phyloP scores from a whole-genome alignment of 208 protist genomes.

The Trichomonas vaginalis region DNA sequence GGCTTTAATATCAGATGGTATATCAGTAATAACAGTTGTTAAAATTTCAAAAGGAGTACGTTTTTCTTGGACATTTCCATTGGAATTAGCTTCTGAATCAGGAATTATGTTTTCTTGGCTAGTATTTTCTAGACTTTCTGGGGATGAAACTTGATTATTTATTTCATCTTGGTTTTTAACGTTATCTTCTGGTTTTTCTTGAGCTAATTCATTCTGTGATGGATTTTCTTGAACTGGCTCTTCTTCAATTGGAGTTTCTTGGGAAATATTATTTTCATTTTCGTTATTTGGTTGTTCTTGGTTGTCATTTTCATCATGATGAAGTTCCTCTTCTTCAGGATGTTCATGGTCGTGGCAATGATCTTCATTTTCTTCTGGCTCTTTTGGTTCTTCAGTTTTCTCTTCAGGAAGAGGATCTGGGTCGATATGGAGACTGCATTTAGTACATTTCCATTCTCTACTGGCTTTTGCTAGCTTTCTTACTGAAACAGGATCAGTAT shows the following conservation, averaged over 20 bases:
- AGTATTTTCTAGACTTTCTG: not conserved
- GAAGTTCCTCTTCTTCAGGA: not conserved
- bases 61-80: no score
- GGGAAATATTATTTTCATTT: not conserved
- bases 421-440: not conserved
- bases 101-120: no score
- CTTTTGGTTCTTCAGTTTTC: not conserved
- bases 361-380: no score
- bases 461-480: not conserved
- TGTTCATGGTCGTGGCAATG: not conserved
- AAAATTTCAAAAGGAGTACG: no score
- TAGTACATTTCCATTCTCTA: not conserved
- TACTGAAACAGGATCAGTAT: constrained; percentile 38
- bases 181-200: not conserved
- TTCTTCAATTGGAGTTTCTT: not conserved
- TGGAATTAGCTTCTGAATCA: no score
- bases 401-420: not conserved
- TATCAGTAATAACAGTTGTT: no score
- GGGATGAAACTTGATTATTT: not conserved
- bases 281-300: not conserved
- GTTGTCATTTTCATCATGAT: not conserved
- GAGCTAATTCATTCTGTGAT: not conserved
- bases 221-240: not conserved
- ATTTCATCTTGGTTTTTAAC: not conserved
- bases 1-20: no score